These are phyloP conservation scores for Capsella bursapastoris DNA, from an alignment of 345 rosid species.

Conservation along the genomic window DNA sequence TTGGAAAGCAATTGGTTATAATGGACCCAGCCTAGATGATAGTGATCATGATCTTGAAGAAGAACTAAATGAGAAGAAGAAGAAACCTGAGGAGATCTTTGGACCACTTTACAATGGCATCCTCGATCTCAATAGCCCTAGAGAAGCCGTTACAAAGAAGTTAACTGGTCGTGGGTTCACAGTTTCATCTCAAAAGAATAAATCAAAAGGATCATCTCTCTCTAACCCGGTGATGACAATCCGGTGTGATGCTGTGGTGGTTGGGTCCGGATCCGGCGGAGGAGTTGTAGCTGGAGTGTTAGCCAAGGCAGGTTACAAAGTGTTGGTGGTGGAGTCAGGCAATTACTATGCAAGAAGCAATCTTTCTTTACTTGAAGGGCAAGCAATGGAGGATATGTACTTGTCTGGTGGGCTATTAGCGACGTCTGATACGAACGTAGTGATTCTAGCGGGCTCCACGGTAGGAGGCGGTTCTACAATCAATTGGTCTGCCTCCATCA, in stretches of 20 bases:
- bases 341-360: constrained; percentile 66
- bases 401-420: constrained; percentile 59
- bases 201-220: constrained; percentile 11
- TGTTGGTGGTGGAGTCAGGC: constrained; percentile 82
- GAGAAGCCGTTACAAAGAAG: constrained; percentile 48
- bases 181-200: constrained; percentile 35
- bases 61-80: constrained; percentile 35
- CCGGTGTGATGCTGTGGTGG: constrained; percentile 78
- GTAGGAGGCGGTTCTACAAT: constrained; percentile 88
- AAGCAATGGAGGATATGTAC: constrained; percentile 76
- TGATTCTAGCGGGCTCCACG: constrained; percentile 76
- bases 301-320: constrained; percentile 76
- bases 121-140: constrained; percentile 54
- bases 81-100: constrained; percentile 45
- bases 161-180: constrained; percentile 55
- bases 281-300: constrained; percentile 78
- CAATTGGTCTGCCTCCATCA: constrained; percentile 87
- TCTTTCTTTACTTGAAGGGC: constrained; percentile 77
- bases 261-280: constrained; percentile 87
- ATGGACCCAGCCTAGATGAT: constrained; percentile 62
- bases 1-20: constrained; percentile 81
- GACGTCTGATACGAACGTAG: constrained; percentile 59
- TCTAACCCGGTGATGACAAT: constrained; percentile 53
- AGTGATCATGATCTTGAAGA: constrained; percentile 39
- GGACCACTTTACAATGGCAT: constrained; percentile 73